Evolutionary conservation across 2,329 filamentous ascomycete genomes (phyloP).

Genomic region (Xylaria digitata): DNA sequence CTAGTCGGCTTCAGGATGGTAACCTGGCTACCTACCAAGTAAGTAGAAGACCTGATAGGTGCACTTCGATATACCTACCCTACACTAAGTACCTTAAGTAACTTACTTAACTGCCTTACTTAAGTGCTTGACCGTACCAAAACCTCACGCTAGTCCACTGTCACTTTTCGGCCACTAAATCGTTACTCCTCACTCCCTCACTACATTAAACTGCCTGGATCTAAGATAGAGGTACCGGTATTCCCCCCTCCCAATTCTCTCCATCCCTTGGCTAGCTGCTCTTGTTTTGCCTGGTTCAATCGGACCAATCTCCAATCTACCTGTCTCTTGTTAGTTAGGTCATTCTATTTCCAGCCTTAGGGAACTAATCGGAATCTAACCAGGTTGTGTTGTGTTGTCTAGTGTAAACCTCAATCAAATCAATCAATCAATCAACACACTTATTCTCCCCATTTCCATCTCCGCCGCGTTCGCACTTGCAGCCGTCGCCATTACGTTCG

Average conservation of each 20-base stretch:
- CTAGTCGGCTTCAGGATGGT: background rate
- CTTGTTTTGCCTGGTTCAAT: constrained; percentile 21
- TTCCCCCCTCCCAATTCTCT: constrained; percentile 11
- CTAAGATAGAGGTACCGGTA: background rate
- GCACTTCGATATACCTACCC: background rate
- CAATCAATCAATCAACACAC: constrained; percentile 17
- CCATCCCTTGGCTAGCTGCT: constrained; percentile 25
- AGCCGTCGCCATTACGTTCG: constrained; percentile 12
- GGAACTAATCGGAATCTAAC: constrained; percentile 20
- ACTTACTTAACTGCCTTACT: no score
- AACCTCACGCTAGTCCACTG: constrained; percentile 3
- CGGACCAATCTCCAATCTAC: background rate
- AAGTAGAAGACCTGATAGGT: constrained; percentile 6
- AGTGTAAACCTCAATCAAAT: constrained; percentile 22
- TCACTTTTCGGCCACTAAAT: constrained; percentile 14
- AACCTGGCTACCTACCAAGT: background rate
- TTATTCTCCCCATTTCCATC: constrained; percentile 25
- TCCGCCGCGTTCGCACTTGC: constrained; percentile 22
- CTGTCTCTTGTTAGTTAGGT: constrained; percentile 3
- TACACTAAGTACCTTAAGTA: no score
- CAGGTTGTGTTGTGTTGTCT: background rate
- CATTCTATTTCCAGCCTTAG: constrained; percentile 31
- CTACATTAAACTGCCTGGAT: background rate
- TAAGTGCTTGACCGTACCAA: background rate
- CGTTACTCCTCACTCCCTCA: constrained; percentile 7